Conservation (phyloP, 805 yeast genomes). For the Candida pini region DNA sequence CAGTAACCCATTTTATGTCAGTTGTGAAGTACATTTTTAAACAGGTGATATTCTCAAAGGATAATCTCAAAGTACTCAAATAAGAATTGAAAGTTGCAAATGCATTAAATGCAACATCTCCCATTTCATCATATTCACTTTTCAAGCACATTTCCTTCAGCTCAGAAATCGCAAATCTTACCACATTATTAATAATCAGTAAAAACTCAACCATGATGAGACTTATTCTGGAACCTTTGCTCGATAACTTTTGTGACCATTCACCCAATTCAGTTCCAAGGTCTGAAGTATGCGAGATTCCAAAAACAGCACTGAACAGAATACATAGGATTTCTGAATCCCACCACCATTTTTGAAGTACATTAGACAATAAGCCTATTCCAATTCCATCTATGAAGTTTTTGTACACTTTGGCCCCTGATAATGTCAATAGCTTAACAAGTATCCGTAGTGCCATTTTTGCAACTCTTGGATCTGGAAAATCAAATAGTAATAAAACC, state of each 20-base stretch:
- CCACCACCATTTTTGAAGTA: slow-evolving; percentile 42
- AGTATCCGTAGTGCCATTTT: slow-evolving; percentile 39
- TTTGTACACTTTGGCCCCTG: slow-evolving; percentile 41
- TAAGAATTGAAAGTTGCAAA: slow-evolving; percentile 1
- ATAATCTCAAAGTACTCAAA: background rate
- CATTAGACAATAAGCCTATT: slow-evolving; percentile 39
- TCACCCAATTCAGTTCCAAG: slow-evolving; percentile 8
- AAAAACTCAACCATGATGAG: slow-evolving; percentile 41
- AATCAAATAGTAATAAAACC: slow-evolving; percentile 49
- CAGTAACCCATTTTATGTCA: slow-evolving; percentile 2
- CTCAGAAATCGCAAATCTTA: slow-evolving; percentile 7
- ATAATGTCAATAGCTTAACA: slow-evolving; percentile 39
- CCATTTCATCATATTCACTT: background rate
- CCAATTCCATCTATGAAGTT: slow-evolving; percentile 51
- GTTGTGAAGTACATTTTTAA: slow-evolving; percentile 3
- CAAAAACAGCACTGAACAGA: slow-evolving; percentile 42
- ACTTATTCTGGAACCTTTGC: slow-evolving; percentile 12
- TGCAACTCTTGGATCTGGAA: slow-evolving; percentile 32
- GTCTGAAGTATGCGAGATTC: slow-evolving; percentile 28
- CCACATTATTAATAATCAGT: slow-evolving; percentile 12
- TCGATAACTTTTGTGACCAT: slow-evolving; percentile 12
- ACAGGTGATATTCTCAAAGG: slow-evolving; percentile 6
- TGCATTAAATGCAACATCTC: background rate
- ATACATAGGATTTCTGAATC: slow-evolving; percentile 39
- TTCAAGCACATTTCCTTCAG: background rate